phyloP scores from a whole-genome alignment of 192 early-diverging fungal genomes.

The Backusella sp. region DNA sequence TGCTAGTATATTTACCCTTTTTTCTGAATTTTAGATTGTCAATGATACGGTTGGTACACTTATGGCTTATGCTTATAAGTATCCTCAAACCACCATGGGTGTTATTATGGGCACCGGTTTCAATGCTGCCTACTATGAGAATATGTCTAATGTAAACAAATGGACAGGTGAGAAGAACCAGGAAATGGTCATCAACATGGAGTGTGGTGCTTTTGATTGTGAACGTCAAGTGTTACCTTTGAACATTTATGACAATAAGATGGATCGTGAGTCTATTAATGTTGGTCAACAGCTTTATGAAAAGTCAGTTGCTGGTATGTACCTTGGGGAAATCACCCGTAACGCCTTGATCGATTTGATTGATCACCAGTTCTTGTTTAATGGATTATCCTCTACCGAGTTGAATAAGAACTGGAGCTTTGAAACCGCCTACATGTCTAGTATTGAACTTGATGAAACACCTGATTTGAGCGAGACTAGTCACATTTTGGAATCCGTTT shows the following conservation, averaged over 20 bases:
- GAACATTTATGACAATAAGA: conserved; percentile 79
- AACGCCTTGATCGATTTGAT: conserved; percentile 78
- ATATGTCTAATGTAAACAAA: conserved; percentile 39
- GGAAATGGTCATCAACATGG: conserved; percentile 91
- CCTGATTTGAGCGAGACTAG: conserved; percentile 59
- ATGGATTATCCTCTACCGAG: conserved; percentile 58
- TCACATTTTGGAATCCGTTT: conserved; percentile 69
- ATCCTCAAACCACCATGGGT: conserved; percentile 79
- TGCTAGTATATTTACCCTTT: not conserved
- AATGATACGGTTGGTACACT: conserved; percentile 97
- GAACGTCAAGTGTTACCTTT: conserved; percentile 74
- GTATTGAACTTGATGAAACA: conserved; percentile 66
- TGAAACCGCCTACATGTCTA: conserved; percentile 72
- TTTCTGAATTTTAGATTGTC: conserved; percentile 52
- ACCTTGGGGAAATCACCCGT: conserved; percentile 87
- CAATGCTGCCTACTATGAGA: conserved; percentile 72
- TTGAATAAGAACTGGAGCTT: conserved; percentile 78
- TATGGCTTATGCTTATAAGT: conserved; percentile 78
- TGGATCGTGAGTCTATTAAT: conserved; percentile 84
- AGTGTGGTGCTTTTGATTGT: conserved; percentile 92
- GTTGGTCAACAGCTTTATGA: conserved; percentile 82
- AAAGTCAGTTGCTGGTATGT: conserved; percentile 94
- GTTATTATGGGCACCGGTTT: conserved; percentile 97
- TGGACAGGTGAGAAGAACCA: conserved; percentile 33
- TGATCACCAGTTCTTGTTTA: conserved; percentile 74